Evolutionary conservation across 2,329 filamentous ascomycete genomes (phyloP), one percentile per base, ranked within the genome.

Genomic region (Tolypocladium tundrense): DNA sequence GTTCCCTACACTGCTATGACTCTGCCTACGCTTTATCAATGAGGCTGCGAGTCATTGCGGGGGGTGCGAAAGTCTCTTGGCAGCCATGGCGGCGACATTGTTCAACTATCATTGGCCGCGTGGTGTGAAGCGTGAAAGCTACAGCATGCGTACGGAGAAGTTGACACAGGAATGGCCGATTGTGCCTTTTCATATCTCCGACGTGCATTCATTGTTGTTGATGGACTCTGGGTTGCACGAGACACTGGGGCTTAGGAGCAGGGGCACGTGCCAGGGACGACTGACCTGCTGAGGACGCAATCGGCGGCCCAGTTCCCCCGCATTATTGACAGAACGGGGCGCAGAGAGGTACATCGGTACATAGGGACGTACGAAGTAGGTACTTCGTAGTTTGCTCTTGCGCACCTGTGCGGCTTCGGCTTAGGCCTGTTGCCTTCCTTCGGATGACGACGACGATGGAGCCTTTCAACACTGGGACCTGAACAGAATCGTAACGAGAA

Each of bases 261-360:
- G 21, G 37, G 42, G 51, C 55, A 59, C 41, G 55, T 59, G 55
- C 55, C 54, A 53, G 57, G 39, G 54, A 53, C 54, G 13, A 42
- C 21, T 41, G 52, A 42, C 48, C 48, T 21, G 48, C 48, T 21
- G 48, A 37, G 19, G 48, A 19, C 31, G 31, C 31, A 52, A 37
- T 52, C 31, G 31, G 19, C 31, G 48, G 48, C 27, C 19, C 31
- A 35, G 13, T 31, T 54, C 37, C 40, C 45, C 53, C 53, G 53
- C 53, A 43, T 35, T 52, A 33, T 33, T 54, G 37, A 21, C 40
- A 19, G 39, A 19, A 16, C 39, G 51, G 21, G 19, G 37, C 33
- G 51, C 27, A 24, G 31, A 10, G 31, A 1, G 31, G 31, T 33
- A 33, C 31, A 24, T 10, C 27, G 51, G 50, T 39, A 53, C 50